Evolutionary conservation across 2,329 filamentous ascomycete species (phyloP), one percentile per base, ranked within the genome.

Genomic region (Xylariaceae sp.): DNA sequence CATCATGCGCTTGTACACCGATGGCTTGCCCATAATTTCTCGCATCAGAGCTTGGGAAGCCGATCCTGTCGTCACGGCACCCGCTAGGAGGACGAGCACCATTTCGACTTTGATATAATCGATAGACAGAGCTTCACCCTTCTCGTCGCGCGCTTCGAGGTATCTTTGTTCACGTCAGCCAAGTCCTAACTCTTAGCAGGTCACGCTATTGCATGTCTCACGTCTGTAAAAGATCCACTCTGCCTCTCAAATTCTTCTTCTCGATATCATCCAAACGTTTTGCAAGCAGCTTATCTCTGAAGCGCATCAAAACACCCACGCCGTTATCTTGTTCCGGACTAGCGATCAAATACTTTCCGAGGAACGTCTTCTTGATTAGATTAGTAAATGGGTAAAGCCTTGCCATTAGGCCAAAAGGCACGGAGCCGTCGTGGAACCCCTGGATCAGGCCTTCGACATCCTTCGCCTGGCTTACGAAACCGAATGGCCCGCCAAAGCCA

Each of bases 281-380:
- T 18, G 68, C 63, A 50, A 84, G 75, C 2, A 84, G 72, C 21
- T 73, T 72, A 58, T 85, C 81, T 3, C 81, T 77, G 65, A 83
- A 84, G 7, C 78, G 72, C 80, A 84, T 84, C 50, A 84, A 62
- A 1, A 75, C 77, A 1, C 81, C 81, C 27, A 84, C 81, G 0
- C 81, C 81, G 10, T 73, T 77, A 32, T 81, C 67, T 27, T 84
- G 75, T 40, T 81, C 75, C 0, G 81, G 80, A 29, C 68, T 77
- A 7, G 81, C 78, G 8, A 83, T 77, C 2, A 83, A 70, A 59
- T 79, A 81, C 53, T 80, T 78, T 10, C 72, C 72, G 26, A 82
- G 45, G 59, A 75, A 79, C 0, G 80, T 83, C 6, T 69, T 75
- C 65, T 83, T 83, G 37, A 83, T 64, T 74, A 76, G 82, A 43